Conservation (phyloP, 2,329 filamentous ascomycete genomes). For the Colletotrichum eleusines region DNA sequence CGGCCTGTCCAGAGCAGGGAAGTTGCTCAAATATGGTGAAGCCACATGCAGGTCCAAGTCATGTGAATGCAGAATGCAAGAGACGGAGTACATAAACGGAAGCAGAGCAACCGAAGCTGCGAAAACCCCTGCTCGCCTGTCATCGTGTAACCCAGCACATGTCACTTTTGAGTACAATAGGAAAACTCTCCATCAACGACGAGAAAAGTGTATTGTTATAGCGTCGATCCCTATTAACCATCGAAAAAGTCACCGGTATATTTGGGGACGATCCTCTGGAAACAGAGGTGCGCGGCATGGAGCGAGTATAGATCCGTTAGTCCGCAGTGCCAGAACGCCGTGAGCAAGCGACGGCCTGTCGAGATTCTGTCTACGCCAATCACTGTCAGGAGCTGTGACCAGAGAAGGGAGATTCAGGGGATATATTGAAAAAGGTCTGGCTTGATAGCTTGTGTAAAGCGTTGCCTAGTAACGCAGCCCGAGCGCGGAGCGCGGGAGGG, state of each 20-base stretch:
- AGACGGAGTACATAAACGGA: constrained; percentile 6
- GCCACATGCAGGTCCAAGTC: constrained; percentile 30
- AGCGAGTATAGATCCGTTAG: constrained; percentile 6
- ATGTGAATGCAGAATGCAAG: constrained; percentile 11
- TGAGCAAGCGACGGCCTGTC: constrained; percentile 18
- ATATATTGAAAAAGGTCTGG: neutral
- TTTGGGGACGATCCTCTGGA: neutral
- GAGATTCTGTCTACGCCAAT: constrained; percentile 27
- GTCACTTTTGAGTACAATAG: constrained; percentile 10
- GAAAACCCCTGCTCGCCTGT: neutral
- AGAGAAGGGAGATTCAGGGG: neutral
- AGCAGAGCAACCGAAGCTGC: neutral
- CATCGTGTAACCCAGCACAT: neutral
- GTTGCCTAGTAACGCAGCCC: constrained; percentile 15
- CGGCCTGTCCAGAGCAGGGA: constrained; percentile 25
- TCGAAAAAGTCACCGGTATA: constrained; percentile 18
- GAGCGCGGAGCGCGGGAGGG: constrained; percentile 6
- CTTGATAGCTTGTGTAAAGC: constrained; percentile 11
- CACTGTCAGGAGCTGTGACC: constrained; percentile 11
- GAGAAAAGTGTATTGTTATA: neutral
- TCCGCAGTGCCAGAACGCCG: constrained; percentile 17
- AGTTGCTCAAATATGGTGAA: constrained; percentile 5
- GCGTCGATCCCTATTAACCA: constrained; percentile 7
- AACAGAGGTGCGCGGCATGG: neutral
- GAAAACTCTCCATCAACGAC: too few species aligned